Evolutionary conservation across 495 filamentous ascomycete species (phyloP).

Genomic region (Hypoxylon lenormandii): DNA sequence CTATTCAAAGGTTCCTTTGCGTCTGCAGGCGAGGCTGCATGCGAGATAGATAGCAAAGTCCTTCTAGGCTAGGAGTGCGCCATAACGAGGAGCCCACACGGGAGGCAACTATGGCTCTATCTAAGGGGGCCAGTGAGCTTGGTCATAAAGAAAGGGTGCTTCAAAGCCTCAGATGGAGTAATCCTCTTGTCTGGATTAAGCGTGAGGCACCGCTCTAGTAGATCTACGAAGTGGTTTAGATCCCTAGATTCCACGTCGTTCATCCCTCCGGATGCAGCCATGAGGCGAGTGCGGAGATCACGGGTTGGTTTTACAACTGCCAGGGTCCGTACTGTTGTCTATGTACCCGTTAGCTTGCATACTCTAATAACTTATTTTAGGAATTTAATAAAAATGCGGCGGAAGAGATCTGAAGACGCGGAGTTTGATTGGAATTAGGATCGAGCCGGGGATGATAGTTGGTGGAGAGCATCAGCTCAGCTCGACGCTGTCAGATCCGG

Average conservation of each 20-base stretch:
- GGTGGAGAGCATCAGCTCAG: conserved; percentile 36
- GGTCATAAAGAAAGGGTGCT: conserved; percentile 78
- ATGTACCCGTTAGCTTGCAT: conserved; percentile 25
- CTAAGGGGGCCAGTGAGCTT: conserved; percentile 40
- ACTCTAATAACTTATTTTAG: neutral
- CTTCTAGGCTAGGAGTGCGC: neutral
- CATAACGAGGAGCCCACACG: neutral
- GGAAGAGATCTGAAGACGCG: conserved; percentile 2
- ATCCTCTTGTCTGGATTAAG: conserved; percentile 94
- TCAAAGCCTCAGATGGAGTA: conserved; percentile 85
- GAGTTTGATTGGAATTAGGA: conserved; percentile 22
- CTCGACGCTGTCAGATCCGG: conserved; percentile 33
- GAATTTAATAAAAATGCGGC: conserved; percentile 3
- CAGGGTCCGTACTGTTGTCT: conserved; percentile 75
- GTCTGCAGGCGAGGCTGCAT: conserved; percentile 1
- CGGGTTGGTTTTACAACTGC: conserved; percentile 82
- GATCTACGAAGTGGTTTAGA: conserved; percentile 81
- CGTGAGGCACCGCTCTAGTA: conserved; percentile 85
- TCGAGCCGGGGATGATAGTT: conserved; percentile 14
- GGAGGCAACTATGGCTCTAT: conserved; percentile 24
- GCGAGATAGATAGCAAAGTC: neutral
- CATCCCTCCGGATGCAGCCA: conserved; percentile 78
- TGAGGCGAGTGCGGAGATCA: conserved; percentile 80
- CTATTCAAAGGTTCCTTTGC: conserved; percentile 6
- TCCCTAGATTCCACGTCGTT: conserved; percentile 80